phyloP scores from a whole-genome alignment of 164 flowering plant genomes.

The Tinospora cordifolia region DNA sequence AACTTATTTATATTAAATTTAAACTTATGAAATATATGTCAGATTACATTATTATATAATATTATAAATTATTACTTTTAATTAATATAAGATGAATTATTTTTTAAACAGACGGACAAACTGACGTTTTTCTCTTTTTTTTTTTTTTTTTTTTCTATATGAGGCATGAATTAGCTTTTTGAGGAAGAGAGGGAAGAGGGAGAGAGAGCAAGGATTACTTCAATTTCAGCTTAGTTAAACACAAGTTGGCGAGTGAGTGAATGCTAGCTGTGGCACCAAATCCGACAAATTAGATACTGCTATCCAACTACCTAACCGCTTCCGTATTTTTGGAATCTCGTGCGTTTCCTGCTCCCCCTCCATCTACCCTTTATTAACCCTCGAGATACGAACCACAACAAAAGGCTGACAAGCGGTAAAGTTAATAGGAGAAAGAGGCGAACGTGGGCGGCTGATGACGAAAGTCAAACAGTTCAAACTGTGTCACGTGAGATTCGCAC shows the following conservation, averaged over 20 bases:
- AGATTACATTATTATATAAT: no score
- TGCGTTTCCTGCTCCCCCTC: not conserved
- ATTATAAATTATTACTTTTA: no score
- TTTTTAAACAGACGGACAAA: no score
- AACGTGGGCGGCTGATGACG: conserved; percentile 10
- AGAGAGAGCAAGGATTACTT: no score
- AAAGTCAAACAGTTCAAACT: conserved; percentile 34
- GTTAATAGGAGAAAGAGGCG: not conserved
- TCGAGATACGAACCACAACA: not conserved
- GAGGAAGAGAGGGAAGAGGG: no score
- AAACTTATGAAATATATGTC: no score
- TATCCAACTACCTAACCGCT: conserved; percentile 2
- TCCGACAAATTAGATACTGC: not conserved
- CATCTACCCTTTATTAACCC: not conserved
- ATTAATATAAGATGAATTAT: no score
- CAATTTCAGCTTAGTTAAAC: not conserved
- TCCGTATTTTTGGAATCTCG: not conserved
- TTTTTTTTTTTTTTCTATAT: no score
- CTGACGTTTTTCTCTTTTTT: no score
- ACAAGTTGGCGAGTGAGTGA: not conserved
- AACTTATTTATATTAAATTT: no score
- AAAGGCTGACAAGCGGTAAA: not conserved
- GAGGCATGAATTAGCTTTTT: no score
- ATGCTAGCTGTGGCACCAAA: not conserved
- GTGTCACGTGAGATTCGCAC: conserved; percentile 65